Evolutionary conservation across 2,329 filamentous ascomycete species (phyloP).

Genomic region (Knoxdaviesia capensis): DNA sequence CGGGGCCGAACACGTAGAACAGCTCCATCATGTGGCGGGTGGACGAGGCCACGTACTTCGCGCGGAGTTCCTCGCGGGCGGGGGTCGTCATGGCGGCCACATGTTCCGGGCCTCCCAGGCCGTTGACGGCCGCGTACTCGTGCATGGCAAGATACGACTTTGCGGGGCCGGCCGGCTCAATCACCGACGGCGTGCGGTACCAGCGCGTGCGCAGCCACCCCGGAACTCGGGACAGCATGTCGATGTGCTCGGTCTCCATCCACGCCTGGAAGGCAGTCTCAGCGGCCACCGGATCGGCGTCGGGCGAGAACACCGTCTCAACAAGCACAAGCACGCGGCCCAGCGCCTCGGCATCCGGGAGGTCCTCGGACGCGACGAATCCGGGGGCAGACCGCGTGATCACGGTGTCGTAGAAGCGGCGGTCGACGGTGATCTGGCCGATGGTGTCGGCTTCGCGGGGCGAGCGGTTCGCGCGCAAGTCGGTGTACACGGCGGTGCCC

Average conservation of each 20-base stretch:
- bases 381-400: constrained; percentile 30
- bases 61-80: constrained; percentile 37
- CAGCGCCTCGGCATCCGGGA: constrained; percentile 35
- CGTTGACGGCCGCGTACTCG: constrained; percentile 50
- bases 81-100: constrained; percentile 41
- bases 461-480: constrained; percentile 37
- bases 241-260: constrained; percentile 57
- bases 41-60: constrained; percentile 35
- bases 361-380: constrained; percentile 39
- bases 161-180: constrained; percentile 31
- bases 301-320: constrained; percentile 24
- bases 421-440: constrained; percentile 39
- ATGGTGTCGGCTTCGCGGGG: constrained; percentile 32
- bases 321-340: constrained; percentile 43
- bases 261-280: constrained; percentile 39
- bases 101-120: constrained; percentile 43
- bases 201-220: constrained; percentile 61
- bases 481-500: constrained; percentile 48
- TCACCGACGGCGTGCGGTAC: constrained; percentile 39
- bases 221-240: constrained; percentile 50
- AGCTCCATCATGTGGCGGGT: constrained; percentile 44
- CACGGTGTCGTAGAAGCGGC: constrained; percentile 51
- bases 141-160: constrained; percentile 47
- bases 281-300: constrained; percentile 24
- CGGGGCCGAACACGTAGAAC: constrained; percentile 64